phyloP scores from a whole-genome alignment of 768 basidiomycete species.

The Hortiboletus campestris region DNA sequence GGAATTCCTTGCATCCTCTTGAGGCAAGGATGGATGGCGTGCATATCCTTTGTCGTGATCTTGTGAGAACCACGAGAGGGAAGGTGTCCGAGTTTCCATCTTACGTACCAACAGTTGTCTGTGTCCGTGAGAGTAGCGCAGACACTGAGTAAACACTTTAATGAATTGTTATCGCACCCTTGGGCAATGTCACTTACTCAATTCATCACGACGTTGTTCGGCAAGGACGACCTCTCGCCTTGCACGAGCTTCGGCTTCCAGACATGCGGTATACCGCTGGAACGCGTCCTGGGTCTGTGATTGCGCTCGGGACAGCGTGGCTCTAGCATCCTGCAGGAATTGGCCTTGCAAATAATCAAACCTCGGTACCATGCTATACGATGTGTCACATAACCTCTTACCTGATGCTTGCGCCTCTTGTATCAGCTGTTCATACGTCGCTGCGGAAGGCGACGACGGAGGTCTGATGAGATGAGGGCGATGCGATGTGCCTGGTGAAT shows the following conservation, averaged over 20 bases:
- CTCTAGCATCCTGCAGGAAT: constrained; percentile 60
- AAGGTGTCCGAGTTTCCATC: constrained; percentile 7
- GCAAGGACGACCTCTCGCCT: constrained; percentile 59
- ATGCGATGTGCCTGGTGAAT: constrained; percentile 30
- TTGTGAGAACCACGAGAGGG: constrained; percentile 19
- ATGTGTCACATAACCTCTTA: constrained; percentile 33
- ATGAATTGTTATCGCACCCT: constrained; percentile 16
- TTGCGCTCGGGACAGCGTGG: constrained; percentile 59
- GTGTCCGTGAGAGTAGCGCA: constrained; percentile 35
- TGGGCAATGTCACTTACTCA: constrained; percentile 33
- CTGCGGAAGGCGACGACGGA: constrained; percentile 51
- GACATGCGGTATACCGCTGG: constrained; percentile 63
- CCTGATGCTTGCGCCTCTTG: constrained; percentile 62
- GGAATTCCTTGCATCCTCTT: constrained; percentile 31
- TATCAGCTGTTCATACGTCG: constrained; percentile 50
- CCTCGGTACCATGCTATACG: not conserved
- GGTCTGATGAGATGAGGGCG: constrained; percentile 40
- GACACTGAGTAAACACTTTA: constrained; percentile 29
- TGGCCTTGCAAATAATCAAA: constrained; percentile 42
- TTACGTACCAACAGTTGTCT: constrained; percentile 35
- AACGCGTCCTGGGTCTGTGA: constrained; percentile 74
- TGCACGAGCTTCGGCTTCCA: constrained; percentile 67
- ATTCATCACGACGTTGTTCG: constrained; percentile 69
- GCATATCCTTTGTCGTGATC: constrained; percentile 30
- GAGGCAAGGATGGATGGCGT: constrained; percentile 31